These are phyloP conservation scores for Hebeloma cylindrosporum DNA, from an alignment of 768 basidiomycete genomes.

Conservation along the genomic window DNA sequence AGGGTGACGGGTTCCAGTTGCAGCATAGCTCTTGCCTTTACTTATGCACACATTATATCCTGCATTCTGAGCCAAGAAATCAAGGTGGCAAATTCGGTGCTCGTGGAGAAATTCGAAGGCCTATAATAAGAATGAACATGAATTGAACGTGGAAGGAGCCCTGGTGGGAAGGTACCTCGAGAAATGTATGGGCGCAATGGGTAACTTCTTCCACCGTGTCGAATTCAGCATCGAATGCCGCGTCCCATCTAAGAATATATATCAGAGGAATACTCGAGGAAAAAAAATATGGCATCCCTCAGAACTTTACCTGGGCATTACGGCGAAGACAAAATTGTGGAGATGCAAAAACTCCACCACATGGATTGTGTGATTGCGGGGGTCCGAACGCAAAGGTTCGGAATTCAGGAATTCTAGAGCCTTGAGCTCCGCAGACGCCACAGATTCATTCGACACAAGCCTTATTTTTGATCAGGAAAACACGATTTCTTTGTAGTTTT, in stretches of 20 bases:
- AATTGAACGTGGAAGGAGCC: no score
- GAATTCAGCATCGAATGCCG: neutral
- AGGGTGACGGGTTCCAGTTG: neutral
- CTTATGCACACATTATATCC: constrained; percentile 12
- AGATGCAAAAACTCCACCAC: constrained; percentile 17
- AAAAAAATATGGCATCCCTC: neutral
- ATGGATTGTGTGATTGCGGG: constrained; percentile 21
- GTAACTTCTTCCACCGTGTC: constrained; percentile 4
- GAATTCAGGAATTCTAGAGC: constrained; percentile 17
- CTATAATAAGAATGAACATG: neutral
- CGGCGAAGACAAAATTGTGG: constrained; percentile 15
- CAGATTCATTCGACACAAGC: constrained; percentile 1
- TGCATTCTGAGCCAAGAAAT: constrained; percentile 14
- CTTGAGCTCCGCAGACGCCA: constrained; percentile 12
- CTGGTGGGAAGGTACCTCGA: constrained; percentile 5
- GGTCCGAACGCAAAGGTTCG: constrained; percentile 10
- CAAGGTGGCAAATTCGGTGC: constrained; percentile 15
- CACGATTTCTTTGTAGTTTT: no score
- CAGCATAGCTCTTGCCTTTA: neutral
- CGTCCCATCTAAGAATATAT: constrained; percentile 8
- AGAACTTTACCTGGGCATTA: constrained; percentile 18
- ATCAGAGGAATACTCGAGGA: neutral
- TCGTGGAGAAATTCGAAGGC: constrained; percentile 16
- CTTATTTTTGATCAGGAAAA: neutral
- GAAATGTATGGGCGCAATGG: neutral